A percentile compares a stretch with the other conserved stretches of the same genome.
phyloP scores from a whole-genome alignment of 768 basidiomycete species.

The Neoboletus magnificus region DNA sequence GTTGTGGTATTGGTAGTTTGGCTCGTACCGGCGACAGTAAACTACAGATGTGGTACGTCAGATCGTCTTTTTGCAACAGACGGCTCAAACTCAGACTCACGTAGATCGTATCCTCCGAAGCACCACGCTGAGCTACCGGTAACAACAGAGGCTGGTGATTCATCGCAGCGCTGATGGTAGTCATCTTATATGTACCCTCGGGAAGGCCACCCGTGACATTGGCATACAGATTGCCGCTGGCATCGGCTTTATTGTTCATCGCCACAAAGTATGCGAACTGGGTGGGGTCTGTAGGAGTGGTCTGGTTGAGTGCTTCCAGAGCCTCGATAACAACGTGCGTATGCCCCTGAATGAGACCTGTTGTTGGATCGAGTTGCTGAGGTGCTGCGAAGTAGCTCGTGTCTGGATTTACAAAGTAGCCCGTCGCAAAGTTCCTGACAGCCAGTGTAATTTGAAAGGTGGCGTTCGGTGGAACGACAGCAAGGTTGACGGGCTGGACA shows the following conservation, averaged over 20 bases:
- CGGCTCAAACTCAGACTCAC: constrained; percentile 19
- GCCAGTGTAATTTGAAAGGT: constrained; percentile 54
- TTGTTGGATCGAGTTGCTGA: constrained; percentile 41
- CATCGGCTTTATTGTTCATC: constrained; percentile 43
- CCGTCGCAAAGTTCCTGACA: constrained; percentile 44
- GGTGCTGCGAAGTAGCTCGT: constrained; percentile 56
- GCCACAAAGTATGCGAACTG: constrained; percentile 60
- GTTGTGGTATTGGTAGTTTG: constrained; percentile 13
- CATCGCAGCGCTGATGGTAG: constrained; percentile 42
- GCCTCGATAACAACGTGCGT: constrained; percentile 59
- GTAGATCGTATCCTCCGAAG: constrained; percentile 41
- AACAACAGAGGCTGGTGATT: constrained; percentile 43
- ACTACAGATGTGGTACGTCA: constrained; percentile 18
- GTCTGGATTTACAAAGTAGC: constrained; percentile 55
- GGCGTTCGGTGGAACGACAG: constrained; percentile 40
- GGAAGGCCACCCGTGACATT: constrained; percentile 52
- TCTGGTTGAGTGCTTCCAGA: constrained; percentile 46
- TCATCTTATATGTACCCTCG: constrained; percentile 48
- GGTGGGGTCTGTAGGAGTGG: constrained; percentile 46
- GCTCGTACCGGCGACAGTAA: constrained; percentile 21
- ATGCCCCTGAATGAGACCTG: constrained; percentile 58
- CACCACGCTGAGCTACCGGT: constrained; percentile 39
- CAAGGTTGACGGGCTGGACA: constrained; percentile 42
- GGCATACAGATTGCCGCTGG: constrained; percentile 43
- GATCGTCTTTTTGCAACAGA: neutral